phyloP scores from a whole-genome alignment of 371 early-diverging fungal species.

The Neoconidiobolus thromboides region DNA sequence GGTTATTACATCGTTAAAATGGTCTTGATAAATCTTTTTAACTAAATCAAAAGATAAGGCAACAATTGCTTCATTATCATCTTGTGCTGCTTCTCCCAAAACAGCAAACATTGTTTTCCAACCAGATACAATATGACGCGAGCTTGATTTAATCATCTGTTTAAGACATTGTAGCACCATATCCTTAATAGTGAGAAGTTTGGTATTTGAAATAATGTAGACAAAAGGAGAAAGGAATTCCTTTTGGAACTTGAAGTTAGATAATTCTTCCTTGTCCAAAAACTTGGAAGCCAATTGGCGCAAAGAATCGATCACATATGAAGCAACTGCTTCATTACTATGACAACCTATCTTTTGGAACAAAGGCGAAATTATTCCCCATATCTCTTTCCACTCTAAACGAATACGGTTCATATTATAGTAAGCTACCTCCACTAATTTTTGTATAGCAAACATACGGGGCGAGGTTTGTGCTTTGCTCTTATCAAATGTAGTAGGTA shows the following conservation, averaged over 20 bases:
- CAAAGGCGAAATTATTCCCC: conserved; percentile 80
- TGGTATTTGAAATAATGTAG: conserved; percentile 54
- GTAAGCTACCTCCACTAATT: conserved; percentile 84
- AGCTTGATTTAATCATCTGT: conserved; percentile 68
- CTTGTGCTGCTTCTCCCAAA: conserved; percentile 55
- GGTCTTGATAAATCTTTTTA: conserved; percentile 35
- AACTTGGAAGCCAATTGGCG: conserved; percentile 89
- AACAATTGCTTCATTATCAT: conserved; percentile 41
- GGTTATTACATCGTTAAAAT: conserved; percentile 14
- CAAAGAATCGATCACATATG: conserved; percentile 82
- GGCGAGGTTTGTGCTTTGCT: conserved; percentile 12
- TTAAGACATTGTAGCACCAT: conserved; percentile 75
- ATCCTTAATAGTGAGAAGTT: conserved; percentile 67
- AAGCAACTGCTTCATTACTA: conserved; percentile 58
- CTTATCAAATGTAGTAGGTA: conserved; percentile 20
- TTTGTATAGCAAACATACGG: conserved; percentile 75
- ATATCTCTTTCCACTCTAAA: conserved; percentile 88
- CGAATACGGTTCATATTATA: conserved; percentile 96
- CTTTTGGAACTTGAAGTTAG: conserved; percentile 90
- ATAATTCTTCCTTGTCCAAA: conserved; percentile 80
- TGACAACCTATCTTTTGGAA: conserved; percentile 27
- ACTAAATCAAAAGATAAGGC: conserved; percentile 44
- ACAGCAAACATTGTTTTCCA: conserved; percentile 83
- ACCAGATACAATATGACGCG: conserved; percentile 60
- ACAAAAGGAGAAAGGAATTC: conserved; percentile 87